A percentile compares a stretch with the other conserved stretches of the same genome.
These are phyloP conservation scores for Mycogone perniciosa DNA, from an alignment of 2,329 filamentous ascomycete genomes.

Conservation along the genomic window DNA sequence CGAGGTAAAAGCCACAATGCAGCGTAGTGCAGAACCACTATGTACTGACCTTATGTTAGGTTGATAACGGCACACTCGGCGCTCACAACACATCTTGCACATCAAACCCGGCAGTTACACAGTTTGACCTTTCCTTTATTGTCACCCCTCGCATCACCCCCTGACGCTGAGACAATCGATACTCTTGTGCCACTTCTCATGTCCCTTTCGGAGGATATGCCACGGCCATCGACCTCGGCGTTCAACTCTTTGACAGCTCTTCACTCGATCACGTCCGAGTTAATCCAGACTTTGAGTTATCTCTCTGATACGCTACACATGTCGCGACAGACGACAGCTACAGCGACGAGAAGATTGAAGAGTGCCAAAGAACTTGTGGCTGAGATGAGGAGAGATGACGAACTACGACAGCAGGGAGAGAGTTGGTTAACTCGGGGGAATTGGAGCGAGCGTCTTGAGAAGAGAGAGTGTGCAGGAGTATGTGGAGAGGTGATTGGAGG, in stretches of 20 bases:
- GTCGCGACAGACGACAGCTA: conserved; percentile 79
- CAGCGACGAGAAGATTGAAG: conserved; percentile 71
- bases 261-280: conserved; percentile 63
- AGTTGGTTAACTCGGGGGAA: conserved; percentile 74
- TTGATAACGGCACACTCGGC: conserved; percentile 71
- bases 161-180: conserved; percentile 60
- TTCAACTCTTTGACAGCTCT: conserved; percentile 62
- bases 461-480: conserved; percentile 73
- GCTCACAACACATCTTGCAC: conserved; percentile 64
- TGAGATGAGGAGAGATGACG: conserved; percentile 78
- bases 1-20: conserved; percentile 45
- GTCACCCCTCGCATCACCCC: conserved; percentile 59
- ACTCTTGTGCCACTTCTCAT: conserved; percentile 62
- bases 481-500: conserved; percentile 86
- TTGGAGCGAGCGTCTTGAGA: conserved; percentile 71
- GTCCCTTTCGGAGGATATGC: conserved; percentile 59
- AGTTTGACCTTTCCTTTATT: conserved; percentile 65
- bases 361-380: conserved; percentile 78
- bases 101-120: conserved; percentile 71
- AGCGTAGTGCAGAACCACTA: not conserved
- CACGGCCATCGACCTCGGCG: conserved; percentile 54
- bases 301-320: conserved; percentile 91
- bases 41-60: conserved; percentile 33
- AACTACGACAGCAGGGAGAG: conserved; percentile 74
- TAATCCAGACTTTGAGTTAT: conserved; percentile 75